Percentiles rank a stretch among this genome's conserved stretches.
Evolutionary conservation across 495 filamentous ascomycete genomes (phyloP).

Genomic region (Neurospora sp.): DNA sequence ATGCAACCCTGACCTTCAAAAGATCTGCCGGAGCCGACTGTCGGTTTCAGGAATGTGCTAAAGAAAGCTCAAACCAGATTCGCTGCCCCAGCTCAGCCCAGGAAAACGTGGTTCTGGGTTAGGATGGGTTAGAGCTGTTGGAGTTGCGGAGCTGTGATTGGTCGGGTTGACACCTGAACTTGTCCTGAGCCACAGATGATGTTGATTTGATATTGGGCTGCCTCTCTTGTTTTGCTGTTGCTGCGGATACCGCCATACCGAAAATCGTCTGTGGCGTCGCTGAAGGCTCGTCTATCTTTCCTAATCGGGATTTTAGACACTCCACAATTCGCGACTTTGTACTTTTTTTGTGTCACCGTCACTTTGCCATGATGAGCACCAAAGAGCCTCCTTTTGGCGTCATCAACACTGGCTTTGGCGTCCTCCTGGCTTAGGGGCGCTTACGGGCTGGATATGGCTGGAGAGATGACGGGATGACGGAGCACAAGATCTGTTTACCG

Average conservation of each 20-base stretch:
- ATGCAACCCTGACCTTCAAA: not conserved
- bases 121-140: not conserved
- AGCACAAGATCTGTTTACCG: not conserved
- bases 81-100: not conserved
- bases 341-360: not conserved
- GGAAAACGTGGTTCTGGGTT: not conserved
- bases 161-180: not conserved
- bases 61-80: not conserved
- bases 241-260: not conserved
- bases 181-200: not conserved
- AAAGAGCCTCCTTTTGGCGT: not conserved
- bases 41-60: not conserved
- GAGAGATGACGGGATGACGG: not conserved
- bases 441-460: not conserved
- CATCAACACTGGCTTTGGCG: not conserved
- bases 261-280: conserved; percentile 15
- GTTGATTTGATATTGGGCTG: not conserved
- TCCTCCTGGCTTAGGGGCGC: not conserved
- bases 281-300: conserved; percentile 24
- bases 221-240: not conserved
- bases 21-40: not conserved
- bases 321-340: not conserved
- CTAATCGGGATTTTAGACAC: conserved; percentile 7
- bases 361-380: not conserved
- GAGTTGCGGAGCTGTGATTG: not conserved